Evolutionary conservation across 2,329 filamentous ascomycete genomes (phyloP).

Genomic region (Pseudodiploospora longispora): DNA sequence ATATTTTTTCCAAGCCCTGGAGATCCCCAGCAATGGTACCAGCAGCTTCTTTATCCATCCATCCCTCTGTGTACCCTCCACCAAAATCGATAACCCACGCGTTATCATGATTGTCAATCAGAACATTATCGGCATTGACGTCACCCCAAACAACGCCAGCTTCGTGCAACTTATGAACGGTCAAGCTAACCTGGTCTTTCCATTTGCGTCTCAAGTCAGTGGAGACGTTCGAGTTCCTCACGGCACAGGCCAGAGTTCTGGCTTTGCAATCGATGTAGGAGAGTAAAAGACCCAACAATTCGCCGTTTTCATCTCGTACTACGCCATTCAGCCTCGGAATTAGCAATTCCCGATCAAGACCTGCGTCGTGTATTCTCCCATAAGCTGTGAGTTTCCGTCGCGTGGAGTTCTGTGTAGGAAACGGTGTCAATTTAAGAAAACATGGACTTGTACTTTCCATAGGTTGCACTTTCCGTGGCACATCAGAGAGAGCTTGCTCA

Average conservation of each 20-base stretch:
- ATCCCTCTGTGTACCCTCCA: constrained; percentile 6
- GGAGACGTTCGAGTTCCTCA: too few relatives aligned
- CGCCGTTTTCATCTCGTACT: constrained; percentile 4
- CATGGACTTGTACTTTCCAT: too few relatives aligned
- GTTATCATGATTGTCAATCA: constrained; percentile 8
- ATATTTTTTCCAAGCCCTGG: too few relatives aligned
- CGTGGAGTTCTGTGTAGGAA: too few relatives aligned
- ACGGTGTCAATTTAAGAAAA: too few relatives aligned
- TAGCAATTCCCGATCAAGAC: constrained; percentile 1
- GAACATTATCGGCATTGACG: constrained; percentile 9
- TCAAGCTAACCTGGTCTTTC: constrained; percentile 11
- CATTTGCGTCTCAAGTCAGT: constrained; percentile 8
- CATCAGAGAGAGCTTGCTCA: too few relatives aligned
- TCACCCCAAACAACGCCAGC: constrained; percentile 11
- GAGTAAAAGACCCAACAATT: constrained; percentile 8
- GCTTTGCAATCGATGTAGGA: constrained; percentile 8
- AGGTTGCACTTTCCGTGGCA: too few relatives aligned
- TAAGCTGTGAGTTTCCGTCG: constrained; percentile 9
- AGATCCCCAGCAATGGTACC: too few relatives aligned
- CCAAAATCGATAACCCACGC: constrained; percentile 10
- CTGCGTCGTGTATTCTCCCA: constrained; percentile 7
- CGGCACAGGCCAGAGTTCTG: constrained; percentile 1
- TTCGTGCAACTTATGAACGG: constrained; percentile 8
- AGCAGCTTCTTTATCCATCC: too few relatives aligned
- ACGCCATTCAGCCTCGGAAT: constrained; percentile 9